Evolutionary conservation across 2,329 filamentous ascomycete species (phyloP).

Genomic region (Colletotrichum kahawae): DNA sequence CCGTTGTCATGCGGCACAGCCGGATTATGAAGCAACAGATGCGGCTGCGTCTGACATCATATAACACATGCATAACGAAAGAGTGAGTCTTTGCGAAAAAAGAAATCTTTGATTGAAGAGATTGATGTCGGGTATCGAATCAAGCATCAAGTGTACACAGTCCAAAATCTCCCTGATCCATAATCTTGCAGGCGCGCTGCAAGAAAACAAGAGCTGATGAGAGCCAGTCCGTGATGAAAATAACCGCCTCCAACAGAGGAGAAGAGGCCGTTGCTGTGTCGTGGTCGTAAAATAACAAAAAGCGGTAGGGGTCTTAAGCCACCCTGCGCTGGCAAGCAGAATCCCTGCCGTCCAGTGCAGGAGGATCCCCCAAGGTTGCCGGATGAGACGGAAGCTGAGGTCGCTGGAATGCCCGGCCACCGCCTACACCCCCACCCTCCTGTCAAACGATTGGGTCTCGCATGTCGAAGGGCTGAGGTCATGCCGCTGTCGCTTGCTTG

Average conservation of each 20-base stretch:
- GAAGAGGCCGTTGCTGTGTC: conserved; percentile 19
- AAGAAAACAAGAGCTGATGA: not conserved
- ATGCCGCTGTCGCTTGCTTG: not conserved
- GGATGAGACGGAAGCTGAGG: conserved; percentile 11
- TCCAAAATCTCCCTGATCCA: not conserved
- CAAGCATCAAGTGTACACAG: conserved; percentile 19
- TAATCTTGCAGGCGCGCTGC: not conserved
- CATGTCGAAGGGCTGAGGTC: not conserved
- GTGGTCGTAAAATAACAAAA: conserved; percentile 6
- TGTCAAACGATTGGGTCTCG: not conserved
- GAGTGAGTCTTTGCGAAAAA: not conserved
- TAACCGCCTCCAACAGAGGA: not conserved
- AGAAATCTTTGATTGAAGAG: not conserved
- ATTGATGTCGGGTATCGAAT: conserved; percentile 24
- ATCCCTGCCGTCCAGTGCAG: not conserved
- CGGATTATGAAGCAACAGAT: not conserved
- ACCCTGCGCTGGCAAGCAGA: not conserved
- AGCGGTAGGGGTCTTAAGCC: not conserved
- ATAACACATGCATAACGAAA: not conserved
- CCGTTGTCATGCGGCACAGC: not conserved
- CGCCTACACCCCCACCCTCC: not conserved
- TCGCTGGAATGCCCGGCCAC: conserved; percentile 4
- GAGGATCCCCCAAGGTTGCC: not conserved
- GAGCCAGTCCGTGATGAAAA: not conserved
- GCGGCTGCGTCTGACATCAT: not conserved